Evolutionary conservation across 371 early-diverging fungal species (phyloP).

Genomic region (Mucor piriformis): DNA sequence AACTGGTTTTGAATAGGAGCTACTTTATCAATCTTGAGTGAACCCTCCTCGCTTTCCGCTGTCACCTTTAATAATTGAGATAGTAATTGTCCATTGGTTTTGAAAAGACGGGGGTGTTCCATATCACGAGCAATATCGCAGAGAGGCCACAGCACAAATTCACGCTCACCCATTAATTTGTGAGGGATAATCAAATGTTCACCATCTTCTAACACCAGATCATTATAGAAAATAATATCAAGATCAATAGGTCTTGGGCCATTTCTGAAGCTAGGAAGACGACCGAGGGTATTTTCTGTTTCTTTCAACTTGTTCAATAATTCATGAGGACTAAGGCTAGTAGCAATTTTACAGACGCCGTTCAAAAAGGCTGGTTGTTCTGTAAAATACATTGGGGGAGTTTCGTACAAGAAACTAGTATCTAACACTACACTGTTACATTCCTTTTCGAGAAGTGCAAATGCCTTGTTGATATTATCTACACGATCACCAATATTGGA

Average conservation of each 20-base stretch:
- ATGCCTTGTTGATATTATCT: constrained; percentile 76
- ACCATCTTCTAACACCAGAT: constrained; percentile 68
- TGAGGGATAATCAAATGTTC: constrained; percentile 87
- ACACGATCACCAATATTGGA: constrained; percentile 89
- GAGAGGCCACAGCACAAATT: constrained; percentile 93
- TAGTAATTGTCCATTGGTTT: constrained; percentile 77
- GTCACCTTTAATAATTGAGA: constrained; percentile 72
- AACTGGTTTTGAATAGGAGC: constrained; percentile 58
- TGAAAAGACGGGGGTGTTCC: constrained; percentile 87
- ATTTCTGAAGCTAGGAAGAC: constrained; percentile 72
- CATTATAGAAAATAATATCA: constrained; percentile 92
- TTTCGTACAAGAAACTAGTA: constrained; percentile 96
- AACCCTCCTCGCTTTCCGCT: constrained; percentile 43
- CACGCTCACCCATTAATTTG: constrained; percentile 84
- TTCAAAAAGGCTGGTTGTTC: constrained; percentile 95
- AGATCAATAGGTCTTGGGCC: constrained; percentile 95
- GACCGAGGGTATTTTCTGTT: constrained; percentile 83
- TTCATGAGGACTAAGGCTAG: constrained; percentile 73
- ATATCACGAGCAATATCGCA: constrained; percentile 91
- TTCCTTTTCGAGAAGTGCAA: constrained; percentile 61
- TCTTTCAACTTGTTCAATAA: constrained; percentile 82
- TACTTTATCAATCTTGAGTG: constrained; percentile 68
- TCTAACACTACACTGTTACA: constrained; percentile 71
- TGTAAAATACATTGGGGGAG: constrained; percentile 92
- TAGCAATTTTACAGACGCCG: constrained; percentile 82